These are phyloP conservation scores for Phialocephala sp. DNA, from an alignment of 2,329 filamentous ascomycete genomes.

Conservation along the genomic window DNA sequence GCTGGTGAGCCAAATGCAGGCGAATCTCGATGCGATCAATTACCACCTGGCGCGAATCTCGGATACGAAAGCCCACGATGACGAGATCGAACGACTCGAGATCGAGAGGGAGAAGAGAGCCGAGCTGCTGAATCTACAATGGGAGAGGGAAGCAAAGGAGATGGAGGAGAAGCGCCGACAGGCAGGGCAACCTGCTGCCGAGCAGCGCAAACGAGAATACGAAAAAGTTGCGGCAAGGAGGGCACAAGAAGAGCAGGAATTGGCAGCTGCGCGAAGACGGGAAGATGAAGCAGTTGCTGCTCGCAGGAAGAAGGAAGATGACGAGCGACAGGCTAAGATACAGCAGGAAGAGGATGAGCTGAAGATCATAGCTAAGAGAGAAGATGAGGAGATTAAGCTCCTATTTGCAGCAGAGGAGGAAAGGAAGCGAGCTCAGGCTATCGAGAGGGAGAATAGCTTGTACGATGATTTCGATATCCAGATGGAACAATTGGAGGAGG, in stretches of 20 bases:
- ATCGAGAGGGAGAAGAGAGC: conserved; percentile 15
- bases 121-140: conserved; percentile 12
- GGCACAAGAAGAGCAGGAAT: conserved; percentile 13
- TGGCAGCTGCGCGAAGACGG: conserved; percentile 12
- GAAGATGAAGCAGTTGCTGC: conserved; percentile 20
- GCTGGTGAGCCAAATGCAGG: conserved; percentile 18
- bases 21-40: conserved; percentile 22
- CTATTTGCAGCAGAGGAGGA: conserved; percentile 18
- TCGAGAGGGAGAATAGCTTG: conserved; percentile 17
- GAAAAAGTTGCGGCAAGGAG: conserved; percentile 3
- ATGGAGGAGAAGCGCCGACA: conserved; percentile 17
- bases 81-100: conserved; percentile 24
- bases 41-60: conserved; percentile 16
- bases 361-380: conserved; percentile 7
- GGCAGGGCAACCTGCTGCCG: conserved; percentile 3
- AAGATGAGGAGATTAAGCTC: conserved; percentile 17
- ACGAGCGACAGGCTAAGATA: conserved; percentile 14
- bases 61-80: conserved; percentile 24
- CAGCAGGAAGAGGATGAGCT: conserved; percentile 20
- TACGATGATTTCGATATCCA: conserved; percentile 18
- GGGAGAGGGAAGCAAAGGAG: conserved; percentile 12
- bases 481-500: conserved; percentile 20
- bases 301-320: conserved; percentile 17
- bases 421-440: conserved; percentile 7
- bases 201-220: conserved; percentile 9